These are phyloP conservation scores for Aspergillus felis DNA, from an alignment of 2,329 filamentous ascomycete species.

Conservation along the genomic window DNA sequence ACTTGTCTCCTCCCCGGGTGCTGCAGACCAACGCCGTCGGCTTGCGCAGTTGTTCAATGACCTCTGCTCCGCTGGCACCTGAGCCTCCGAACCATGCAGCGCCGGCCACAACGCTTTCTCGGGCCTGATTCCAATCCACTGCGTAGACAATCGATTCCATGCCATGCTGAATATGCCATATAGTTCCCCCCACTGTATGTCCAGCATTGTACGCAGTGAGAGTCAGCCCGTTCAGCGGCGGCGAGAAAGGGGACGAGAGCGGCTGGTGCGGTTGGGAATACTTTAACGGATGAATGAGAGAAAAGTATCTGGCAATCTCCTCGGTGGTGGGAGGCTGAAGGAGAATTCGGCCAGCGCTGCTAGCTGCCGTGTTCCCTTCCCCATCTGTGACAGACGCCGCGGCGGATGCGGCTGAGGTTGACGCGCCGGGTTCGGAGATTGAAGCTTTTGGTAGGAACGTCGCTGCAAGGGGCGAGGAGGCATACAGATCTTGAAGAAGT, in stretches of 20 bases:
- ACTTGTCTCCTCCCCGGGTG: slow-evolving; percentile 70
- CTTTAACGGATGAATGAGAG: slow-evolving; percentile 84
- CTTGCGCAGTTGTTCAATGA: slow-evolving; percentile 88
- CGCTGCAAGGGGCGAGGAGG: slow-evolving; percentile 80
- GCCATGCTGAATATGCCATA: slow-evolving; percentile 98
- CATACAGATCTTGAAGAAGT: slow-evolving; percentile 85
- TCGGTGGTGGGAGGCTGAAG: slow-evolving; percentile 71
- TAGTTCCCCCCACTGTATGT: slow-evolving; percentile 91
- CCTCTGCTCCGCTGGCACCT: slow-evolving; percentile 75
- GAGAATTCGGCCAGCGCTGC: slow-evolving; percentile 45
- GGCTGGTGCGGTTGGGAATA: slow-evolving; percentile 97
- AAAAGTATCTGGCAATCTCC: slow-evolving; percentile 90
- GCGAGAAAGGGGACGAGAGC: slow-evolving; percentile 78
- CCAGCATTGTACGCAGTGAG: slow-evolving; percentile 97
- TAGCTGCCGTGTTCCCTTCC: slow-evolving; percentile 29
- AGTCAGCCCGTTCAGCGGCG: slow-evolving; percentile 82
- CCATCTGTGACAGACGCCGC: slow-evolving; percentile 25
- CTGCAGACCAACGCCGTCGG: slow-evolving; percentile 93
- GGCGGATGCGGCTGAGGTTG: slow-evolving; percentile 38
- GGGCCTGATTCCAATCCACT: slow-evolving; percentile 96
- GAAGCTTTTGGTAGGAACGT: slow-evolving; percentile 73
- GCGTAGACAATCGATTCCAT: slow-evolving; percentile 97
- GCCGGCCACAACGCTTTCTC: slow-evolving; percentile 89
- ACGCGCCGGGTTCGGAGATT: slow-evolving; percentile 56
- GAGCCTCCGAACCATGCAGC: slow-evolving; percentile 89